Base-by-base conservation (phyloP, 2,329 filamentous ascomycete genomes). In the Pseudocercospora crystallina region DNA sequence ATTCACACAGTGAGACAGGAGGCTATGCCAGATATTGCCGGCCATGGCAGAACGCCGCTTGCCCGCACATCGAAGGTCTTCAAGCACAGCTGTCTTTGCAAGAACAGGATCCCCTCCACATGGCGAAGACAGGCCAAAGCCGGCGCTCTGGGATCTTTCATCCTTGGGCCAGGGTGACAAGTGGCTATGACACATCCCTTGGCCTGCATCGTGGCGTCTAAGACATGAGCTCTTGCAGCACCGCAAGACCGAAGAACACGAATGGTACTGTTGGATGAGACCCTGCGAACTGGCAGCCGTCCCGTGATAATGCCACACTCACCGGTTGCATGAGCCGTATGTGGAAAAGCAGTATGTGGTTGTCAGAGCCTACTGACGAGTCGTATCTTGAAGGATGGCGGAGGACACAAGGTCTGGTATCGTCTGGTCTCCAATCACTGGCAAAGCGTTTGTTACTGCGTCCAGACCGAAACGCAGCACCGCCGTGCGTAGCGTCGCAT, bases 401-500 rank as follows among this genome's bases (percentile, higher is more conserved):
- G 20, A 26, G 20, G 20, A 3, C 20, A 26, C 20, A 26, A 26
- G 20, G 7, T 26, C 7, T 26, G 20, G 20, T 26, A 26, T 26
- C 20, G 20, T 26, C 20, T 26, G 20, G 20, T 26, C 20, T 26
- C 20, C 20, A 26, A 26, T 26, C 20, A 26, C 20, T 26, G 20
- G 20, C 20, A 26, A 26, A 26, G 20, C 20, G 20, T 36, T 34
- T 40, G 37, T 31, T 51, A 12, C 39, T 47, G 38, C 48, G 43
- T 53, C 42, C n/a, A 42, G 40, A 43, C 44, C 42, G 47, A 57
- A 43, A 54, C 46, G 57, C 41, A 53, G 55, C 46, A 45, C 58
- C 56, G 57, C 51, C 51, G 51, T 45, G 42, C 44, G 57, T 61
- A 65, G 62, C 61, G 56, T 57, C 48, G 57, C 60, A 60, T 66